Base-by-base conservation (phyloP, 768 basidiomycete species). In the Lactarius indigo region DNA sequence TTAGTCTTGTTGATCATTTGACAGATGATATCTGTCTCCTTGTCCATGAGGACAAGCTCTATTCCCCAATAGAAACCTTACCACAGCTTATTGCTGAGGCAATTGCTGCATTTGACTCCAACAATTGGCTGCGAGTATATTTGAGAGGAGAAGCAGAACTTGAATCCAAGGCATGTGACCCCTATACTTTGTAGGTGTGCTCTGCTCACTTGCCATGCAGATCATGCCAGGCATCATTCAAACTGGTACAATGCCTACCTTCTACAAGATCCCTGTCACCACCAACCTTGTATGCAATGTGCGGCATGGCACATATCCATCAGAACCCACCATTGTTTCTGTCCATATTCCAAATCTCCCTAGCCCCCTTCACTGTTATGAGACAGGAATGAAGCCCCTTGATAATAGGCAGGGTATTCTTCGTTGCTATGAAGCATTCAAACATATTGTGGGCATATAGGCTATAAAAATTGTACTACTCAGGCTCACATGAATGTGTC, bases 181-280 rank as follows among this genome's bases (percentile, higher is more conserved):
- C n/a, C n/a, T 23, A 23, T 12, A n/a, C n/a, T n/a, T 47, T 47
- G 1, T 20, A 20, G 9, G n/a, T 47, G 9, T 23, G n/a, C n/a
- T 47, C 9, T 23, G 10, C 44, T 47, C 10, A 47, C 44, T 10
- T 47, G 10, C n/a, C 10, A 47, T 47, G 2, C 10, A 47, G 47
- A 20, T 56, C 15, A 56, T 56, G 54, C 8, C 17, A 10, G 85
- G 84, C 70, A 83, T 85, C n/a, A 86, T 82, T 35, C 86, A 79
- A 68, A 84, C 85, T 5, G 84, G 85, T 20, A 56, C 54, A 18
- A 20, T 20, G 20, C 54, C 54, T 5, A 56, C 8, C 20, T 56
- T 56, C 13, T 56, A 20, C 30, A 56, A 56, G 47, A 26, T 23
- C 47, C 47, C 47, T 5, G 23, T 50, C 23, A 47, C 47, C n/a